Base-by-base conservation (phyloP, 495 filamentous ascomycete species). In the Bacidia rubella region DNA sequence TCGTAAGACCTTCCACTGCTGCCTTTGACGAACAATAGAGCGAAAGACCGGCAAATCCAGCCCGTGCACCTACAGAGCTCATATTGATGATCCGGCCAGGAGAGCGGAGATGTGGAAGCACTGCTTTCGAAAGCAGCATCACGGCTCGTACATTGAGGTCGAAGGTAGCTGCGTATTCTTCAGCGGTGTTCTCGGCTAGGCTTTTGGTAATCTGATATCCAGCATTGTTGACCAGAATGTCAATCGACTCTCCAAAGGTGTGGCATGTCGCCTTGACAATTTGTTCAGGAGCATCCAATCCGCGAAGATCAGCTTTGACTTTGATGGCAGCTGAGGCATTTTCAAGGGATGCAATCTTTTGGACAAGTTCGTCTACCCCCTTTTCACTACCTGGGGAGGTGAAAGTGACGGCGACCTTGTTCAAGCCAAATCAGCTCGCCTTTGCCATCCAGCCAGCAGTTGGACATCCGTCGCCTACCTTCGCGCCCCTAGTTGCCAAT, bases 81-180 rank as follows among this genome's bases (percentile, higher is more conserved):
- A 80, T 66, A 61, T 77, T 79, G 58, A 81, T 74, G 53, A 80
- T 74, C 2, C 78, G 70, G 21, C 70, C 71, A 7, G 66, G 65
- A 3, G 49, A 22, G 22, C 63, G 67, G 19, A 80, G 58, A 50
- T 75, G 64, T 1, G 74, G 73, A n/a, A 76, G 55, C 10, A 68
- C 66, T 11, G 68, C 66, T 57, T 74, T 65, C 9, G 62, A 56
- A 57, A 75, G 63, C 44, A 75, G 57, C 9, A 68, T 49, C 2
- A 62, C 54, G 1, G 57, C 68, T 26, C 65, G 68, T 0, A 75
- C 66, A 52, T 75, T 75, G 27, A 70, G 45, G 53, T 69, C 59
- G 55, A 66, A 72, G 27, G 55, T 11, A 55, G 41, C 54, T 10
- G 60, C 61, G 54, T 62, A 72, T 38, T 67, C 63, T 19, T 69